Percentiles rank a stretch among this genome's conserved stretches.
phyloP scores from a whole-genome alignment of 2,329 filamentous ascomycete genomes.

The Aureobasidium sp. region DNA sequence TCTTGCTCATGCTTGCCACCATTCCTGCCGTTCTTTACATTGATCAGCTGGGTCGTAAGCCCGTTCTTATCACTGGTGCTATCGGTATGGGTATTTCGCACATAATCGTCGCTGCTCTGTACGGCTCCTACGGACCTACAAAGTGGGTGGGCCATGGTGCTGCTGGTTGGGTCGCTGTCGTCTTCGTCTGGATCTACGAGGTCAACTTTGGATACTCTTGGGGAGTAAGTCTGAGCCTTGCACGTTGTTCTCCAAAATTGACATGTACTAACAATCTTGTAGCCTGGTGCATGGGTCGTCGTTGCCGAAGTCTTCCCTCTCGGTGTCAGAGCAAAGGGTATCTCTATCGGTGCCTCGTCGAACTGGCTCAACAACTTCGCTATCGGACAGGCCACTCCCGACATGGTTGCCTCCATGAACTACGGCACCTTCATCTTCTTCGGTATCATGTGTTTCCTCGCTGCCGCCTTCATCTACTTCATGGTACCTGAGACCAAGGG shows the following conservation, averaged over 20 bases:
- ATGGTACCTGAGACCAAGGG: conserved; percentile 50
- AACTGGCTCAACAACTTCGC: conserved; percentile 34
- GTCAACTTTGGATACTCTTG: conserved; percentile 69
- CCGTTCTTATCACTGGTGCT: conserved; percentile 55
- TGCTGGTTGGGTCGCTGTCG: conserved; percentile 62
- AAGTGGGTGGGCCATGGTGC: conserved; percentile 48
- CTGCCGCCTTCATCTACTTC: conserved; percentile 49
- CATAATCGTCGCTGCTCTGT: conserved; percentile 62
- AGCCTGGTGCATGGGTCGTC: conserved; percentile 47
- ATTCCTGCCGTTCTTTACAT: conserved; percentile 59
- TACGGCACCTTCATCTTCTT: conserved; percentile 71
- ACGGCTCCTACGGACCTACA: conserved; percentile 51
- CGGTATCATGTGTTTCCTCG: conserved; percentile 56
- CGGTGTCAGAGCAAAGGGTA: conserved; percentile 62
- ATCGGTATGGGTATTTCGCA: conserved; percentile 65
- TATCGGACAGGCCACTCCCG: conserved; percentile 44
- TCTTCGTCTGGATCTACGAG: conserved; percentile 67
- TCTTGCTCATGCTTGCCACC: conserved; percentile 60
- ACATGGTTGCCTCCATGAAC: conserved; percentile 56
- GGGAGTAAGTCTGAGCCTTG: conserved; percentile 38
- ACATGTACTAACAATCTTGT: background rate
- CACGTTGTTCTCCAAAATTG: background rate
- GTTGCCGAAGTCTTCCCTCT: conserved; percentile 70
- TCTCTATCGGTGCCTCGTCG: conserved; percentile 54
- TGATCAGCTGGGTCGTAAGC: conserved; percentile 57